Conservation (phyloP, 148 eudicot genomes). For the Nepenthes gracilis region DNA sequence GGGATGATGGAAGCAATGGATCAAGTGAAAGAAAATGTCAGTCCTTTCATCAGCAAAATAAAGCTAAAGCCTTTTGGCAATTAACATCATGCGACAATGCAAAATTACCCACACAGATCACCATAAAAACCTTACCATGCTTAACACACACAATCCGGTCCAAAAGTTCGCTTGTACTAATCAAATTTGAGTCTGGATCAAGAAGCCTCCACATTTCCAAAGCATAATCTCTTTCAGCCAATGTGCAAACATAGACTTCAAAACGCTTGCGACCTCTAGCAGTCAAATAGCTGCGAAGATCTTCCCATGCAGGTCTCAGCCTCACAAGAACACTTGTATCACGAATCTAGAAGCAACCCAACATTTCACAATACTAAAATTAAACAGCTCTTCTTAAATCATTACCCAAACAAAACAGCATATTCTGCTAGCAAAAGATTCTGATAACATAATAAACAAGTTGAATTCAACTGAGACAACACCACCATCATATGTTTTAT, state of each 20-base stretch:
- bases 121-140: slow-evolving; percentile 41
- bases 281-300: slow-evolving; percentile 82
- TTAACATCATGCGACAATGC: background rate
- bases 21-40: background rate
- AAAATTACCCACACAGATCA: background rate
- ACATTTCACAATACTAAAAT: background rate
- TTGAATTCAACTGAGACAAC: too few species aligned
- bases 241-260: slow-evolving; percentile 99
- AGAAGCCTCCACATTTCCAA: slow-evolving; percentile 99
- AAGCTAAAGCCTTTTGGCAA: background rate
- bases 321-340: slow-evolving; percentile 99
- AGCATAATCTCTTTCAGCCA: slow-evolving; percentile 99
- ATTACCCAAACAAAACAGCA: background rate
- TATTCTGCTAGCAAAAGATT: background rate
- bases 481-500: too few species aligned
- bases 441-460: too few species aligned
- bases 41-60: background rate
- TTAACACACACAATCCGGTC: slow-evolving; percentile 95
- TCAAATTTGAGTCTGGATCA: slow-evolving; percentile 93
- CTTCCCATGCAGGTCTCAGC: slow-evolving; percentile 99
- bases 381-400: background rate
- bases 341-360: slow-evolving; percentile 44
- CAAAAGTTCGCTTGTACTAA: slow-evolving; percentile 55
- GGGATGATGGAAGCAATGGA: background rate
- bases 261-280: slow-evolving; percentile 98